phyloP scores from a whole-genome alignment of 2,329 filamentous ascomycete species.

The Xylogone sp. region DNA sequence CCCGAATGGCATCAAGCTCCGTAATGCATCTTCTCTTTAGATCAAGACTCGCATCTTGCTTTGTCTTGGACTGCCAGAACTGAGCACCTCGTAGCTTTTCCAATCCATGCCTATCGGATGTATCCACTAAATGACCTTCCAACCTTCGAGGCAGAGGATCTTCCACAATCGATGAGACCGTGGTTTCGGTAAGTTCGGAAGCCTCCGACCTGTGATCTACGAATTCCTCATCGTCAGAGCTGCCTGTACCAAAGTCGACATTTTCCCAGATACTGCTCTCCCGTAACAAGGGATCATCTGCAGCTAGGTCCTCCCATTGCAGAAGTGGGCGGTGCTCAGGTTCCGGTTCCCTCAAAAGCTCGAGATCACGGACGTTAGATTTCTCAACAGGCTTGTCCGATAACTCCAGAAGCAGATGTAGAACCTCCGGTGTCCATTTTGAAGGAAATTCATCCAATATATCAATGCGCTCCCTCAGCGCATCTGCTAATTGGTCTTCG shows the following conservation, averaged over 20 bases:
- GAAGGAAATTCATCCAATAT: conserved; percentile 50
- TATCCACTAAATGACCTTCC: conserved; percentile 27
- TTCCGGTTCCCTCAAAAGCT: conserved; percentile 44
- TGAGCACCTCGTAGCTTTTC: conserved; percentile 38
- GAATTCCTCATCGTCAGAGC: conserved; percentile 51
- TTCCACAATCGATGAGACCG: conserved; percentile 26
- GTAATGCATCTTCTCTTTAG: conserved; percentile 23
- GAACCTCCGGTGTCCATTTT: conserved; percentile 73
- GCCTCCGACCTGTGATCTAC: conserved; percentile 29
- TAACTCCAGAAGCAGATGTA: conserved; percentile 75
- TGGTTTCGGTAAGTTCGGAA: conserved; percentile 30
- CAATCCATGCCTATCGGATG: conserved; percentile 29
- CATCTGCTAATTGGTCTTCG: conserved; percentile 75
- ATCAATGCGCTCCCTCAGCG: conserved; percentile 53
- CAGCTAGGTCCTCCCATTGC: conserved; percentile 76
- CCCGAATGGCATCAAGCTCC: conserved; percentile 71
- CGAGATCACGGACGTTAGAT: conserved; percentile 61
- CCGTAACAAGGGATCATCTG: conserved; percentile 68
- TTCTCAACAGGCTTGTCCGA: conserved; percentile 76
- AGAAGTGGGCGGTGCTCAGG: conserved; percentile 45
- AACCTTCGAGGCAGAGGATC: conserved; percentile 22
- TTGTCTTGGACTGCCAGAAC: conserved; percentile 39
- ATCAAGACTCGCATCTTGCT: background rate
- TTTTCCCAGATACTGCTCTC: conserved; percentile 68
- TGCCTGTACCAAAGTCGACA: conserved; percentile 61